Conservation (phyloP, 106 monocot genomes). For the Platanthera zijinensis region DNA sequence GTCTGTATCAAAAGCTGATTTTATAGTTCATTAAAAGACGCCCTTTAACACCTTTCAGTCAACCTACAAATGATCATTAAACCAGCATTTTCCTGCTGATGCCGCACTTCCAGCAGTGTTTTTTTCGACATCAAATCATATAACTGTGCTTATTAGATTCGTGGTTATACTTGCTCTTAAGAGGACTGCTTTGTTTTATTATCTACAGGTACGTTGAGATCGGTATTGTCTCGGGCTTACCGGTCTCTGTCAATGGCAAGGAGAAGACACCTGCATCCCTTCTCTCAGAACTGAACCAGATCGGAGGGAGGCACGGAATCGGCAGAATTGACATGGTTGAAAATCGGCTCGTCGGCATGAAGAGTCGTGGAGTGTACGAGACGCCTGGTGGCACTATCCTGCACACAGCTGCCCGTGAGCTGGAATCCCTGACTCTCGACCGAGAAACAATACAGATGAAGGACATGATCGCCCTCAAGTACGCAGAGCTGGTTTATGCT, state of each 20-base stretch:
- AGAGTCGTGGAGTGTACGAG: constrained; percentile 92
- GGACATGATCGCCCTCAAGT: constrained; percentile 69
- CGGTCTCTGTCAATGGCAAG: constrained; percentile 70
- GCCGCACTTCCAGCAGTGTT: too few species aligned
- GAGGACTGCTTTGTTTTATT: not conserved
- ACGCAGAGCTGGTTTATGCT: constrained; percentile 87
- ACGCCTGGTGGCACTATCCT: constrained; percentile 95
- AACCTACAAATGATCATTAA: too few species aligned
- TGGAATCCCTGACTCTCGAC: constrained; percentile 84
- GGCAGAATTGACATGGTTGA: constrained; percentile 96
- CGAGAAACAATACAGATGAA: constrained; percentile 71
- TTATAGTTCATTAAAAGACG: too few species aligned
- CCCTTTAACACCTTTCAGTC: too few species aligned
- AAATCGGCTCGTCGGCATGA: constrained; percentile 94
- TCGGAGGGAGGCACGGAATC: constrained; percentile 78
- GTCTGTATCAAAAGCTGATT: too few species aligned
- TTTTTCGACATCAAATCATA: too few species aligned
- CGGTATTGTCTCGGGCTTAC: constrained; percentile 59
- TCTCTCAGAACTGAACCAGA: constrained; percentile 54
- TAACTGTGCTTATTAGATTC: not conserved
- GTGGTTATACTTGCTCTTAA: not conserved
- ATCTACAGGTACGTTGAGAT: constrained; percentile 67
- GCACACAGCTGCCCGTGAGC: constrained; percentile 55
- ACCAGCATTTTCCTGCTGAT: too few species aligned
- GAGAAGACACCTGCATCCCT: constrained; percentile 74